Evolutionary conservation across 2,329 filamentous ascomycete species (phyloP).

Genomic region (Juglanconis oblonga): DNA sequence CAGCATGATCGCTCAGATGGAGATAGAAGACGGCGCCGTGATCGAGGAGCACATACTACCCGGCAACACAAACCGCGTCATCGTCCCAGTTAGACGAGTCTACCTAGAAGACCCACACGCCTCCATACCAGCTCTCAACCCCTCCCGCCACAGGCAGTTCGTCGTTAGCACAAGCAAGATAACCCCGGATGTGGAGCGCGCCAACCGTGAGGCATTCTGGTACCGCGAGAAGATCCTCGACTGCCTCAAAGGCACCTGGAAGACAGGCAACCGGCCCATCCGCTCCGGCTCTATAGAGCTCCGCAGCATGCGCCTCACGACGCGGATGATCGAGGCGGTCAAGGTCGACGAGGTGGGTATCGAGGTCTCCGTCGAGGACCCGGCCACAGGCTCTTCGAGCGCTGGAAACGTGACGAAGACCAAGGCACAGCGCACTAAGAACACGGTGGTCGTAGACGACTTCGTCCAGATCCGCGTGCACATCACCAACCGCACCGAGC

Average conservation of each 20-base stretch:
- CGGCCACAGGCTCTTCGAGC: slow-evolving; percentile 7
- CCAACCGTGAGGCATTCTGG: slow-evolving; percentile 83
- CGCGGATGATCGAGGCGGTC: slow-evolving; percentile 79
- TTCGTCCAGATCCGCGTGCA: slow-evolving; percentile 70
- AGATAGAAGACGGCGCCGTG: slow-evolving; percentile 46
- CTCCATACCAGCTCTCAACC: slow-evolving; percentile 76
- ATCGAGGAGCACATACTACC: slow-evolving; percentile 60
- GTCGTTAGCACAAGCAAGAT: slow-evolving; percentile 80
- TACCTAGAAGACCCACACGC: slow-evolving; percentile 75
- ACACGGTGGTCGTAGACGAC: slow-evolving; percentile 46
- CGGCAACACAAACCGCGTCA: slow-evolving; percentile 69
- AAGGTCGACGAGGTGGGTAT: slow-evolving; percentile 77
- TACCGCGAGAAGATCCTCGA: slow-evolving; percentile 80
- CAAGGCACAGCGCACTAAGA: slow-evolving; percentile 18
- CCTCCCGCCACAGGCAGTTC: slow-evolving; percentile 83
- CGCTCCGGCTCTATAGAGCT: slow-evolving; percentile 71
- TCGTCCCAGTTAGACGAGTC: slow-evolving; percentile 72
- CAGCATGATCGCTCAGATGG: slow-evolving; percentile 65
- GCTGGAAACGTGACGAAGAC: slow-evolving; percentile 15
- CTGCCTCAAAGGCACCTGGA: slow-evolving; percentile 70
- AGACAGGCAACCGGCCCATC: slow-evolving; percentile 45
- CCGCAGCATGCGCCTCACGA: slow-evolving; percentile 68
- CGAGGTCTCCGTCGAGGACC: slow-evolving; percentile 52
- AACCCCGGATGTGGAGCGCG: slow-evolving; percentile 74
- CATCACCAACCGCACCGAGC: slow-evolving; percentile 69